These are phyloP conservation scores for Pseudogymnoascus sp. DNA, from an alignment of 2,329 filamentous ascomycete species.

Conservation along the genomic window DNA sequence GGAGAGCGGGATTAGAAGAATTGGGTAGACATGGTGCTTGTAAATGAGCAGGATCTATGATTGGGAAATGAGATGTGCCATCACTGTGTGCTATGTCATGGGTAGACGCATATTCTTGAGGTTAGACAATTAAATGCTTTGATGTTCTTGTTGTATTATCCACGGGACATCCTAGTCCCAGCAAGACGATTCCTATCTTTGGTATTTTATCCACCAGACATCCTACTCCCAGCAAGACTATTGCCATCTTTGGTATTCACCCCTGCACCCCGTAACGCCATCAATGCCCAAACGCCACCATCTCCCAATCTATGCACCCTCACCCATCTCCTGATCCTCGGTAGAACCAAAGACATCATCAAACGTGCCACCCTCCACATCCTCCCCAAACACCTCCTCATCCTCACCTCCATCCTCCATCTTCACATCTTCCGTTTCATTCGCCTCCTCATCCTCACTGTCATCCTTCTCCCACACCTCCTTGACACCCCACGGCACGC, in stretches of 20 bases:
- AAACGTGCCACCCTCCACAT: conserved; percentile 35
- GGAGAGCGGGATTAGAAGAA: not conserved
- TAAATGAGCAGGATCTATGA: not conserved
- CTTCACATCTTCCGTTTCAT: conserved; percentile 29
- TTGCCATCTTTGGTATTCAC: not conserved
- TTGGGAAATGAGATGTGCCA: not conserved
- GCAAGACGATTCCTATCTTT: not conserved
- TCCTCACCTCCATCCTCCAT: conserved; percentile 33
- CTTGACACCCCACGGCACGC: conserved; percentile 56
- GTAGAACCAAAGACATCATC: conserved; percentile 34
- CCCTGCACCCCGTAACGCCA: not conserved
- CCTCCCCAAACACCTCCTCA: conserved; percentile 33
- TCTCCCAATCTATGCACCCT: conserved; percentile 29
- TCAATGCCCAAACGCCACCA: not conserved
- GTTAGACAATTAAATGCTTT: not conserved
- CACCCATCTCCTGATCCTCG: conserved; percentile 36
- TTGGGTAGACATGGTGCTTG: not conserved
- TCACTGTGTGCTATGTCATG: not conserved
- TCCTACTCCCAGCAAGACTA: not conserved
- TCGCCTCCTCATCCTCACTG: conserved; percentile 38
- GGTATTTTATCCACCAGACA: not conserved
- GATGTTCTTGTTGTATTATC: not conserved
- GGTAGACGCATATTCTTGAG: not conserved
- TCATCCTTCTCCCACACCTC: conserved; percentile 47
- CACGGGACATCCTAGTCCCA: not conserved